phyloP scores from a whole-genome alignment of 495 filamentous ascomycete genomes.

The Lasiosphaeria miniovina region DNA sequence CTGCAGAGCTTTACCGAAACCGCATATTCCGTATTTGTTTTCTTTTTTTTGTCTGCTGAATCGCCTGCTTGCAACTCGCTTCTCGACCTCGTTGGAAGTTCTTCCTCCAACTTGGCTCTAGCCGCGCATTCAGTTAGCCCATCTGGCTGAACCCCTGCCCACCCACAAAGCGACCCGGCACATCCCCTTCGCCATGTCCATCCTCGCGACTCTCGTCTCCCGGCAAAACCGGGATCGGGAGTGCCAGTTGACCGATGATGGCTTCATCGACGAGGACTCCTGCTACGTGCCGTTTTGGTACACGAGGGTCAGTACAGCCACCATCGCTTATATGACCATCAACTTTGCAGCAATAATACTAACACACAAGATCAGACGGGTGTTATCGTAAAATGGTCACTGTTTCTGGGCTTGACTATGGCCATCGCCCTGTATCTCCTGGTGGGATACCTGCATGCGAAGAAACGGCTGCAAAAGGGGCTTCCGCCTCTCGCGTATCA shows the following conservation, averaged over 20 bases:
- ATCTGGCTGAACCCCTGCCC: too few relatives aligned
- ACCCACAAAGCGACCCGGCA: not conserved
- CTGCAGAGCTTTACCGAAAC: slow-evolving; percentile 1
- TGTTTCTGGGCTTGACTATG: slow-evolving; percentile 56
- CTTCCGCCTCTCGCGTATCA: slow-evolving; percentile 63
- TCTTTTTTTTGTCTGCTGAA: slow-evolving; percentile 5
- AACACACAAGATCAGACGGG: slow-evolving; percentile 44
- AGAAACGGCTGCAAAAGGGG: slow-evolving; percentile 59
- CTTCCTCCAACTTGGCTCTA: too few relatives aligned
- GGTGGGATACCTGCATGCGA: slow-evolving; percentile 64
- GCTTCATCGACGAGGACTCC: slow-evolving; percentile 34
- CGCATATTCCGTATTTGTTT: not conserved
- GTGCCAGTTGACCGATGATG: slow-evolving; percentile 22
- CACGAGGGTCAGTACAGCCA: slow-evolving; percentile 33
- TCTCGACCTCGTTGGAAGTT: too few relatives aligned
- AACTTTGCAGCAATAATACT: not conserved
- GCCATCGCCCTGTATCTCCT: slow-evolving; percentile 54
- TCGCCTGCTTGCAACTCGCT: not conserved
- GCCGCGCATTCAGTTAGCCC: too few relatives aligned
- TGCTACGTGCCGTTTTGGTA: slow-evolving; percentile 45
- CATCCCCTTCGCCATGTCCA: not conserved
- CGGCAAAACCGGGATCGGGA: slow-evolving; percentile 16
- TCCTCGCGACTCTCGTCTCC: slow-evolving; percentile 8
- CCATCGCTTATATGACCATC: too few relatives aligned
- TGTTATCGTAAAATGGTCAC: slow-evolving; percentile 63